Conservation (phyloP, 2,329 filamentous ascomycete species). For the Diaporthe nobilis region DNA sequence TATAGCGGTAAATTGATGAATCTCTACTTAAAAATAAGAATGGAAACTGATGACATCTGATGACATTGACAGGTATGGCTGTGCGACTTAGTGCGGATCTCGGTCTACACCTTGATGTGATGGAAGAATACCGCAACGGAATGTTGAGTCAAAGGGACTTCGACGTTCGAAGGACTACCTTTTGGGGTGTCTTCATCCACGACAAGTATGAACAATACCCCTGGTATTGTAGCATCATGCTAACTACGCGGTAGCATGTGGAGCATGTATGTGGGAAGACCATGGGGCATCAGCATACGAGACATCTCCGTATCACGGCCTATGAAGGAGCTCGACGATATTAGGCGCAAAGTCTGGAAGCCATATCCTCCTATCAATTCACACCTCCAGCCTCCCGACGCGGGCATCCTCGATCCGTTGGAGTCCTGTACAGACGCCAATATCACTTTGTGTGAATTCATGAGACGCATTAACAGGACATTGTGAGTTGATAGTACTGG, state of each 20-base stretch:
- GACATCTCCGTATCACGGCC: constrained; percentile 12
- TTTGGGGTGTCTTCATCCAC: constrained; percentile 12
- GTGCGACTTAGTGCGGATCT: constrained; percentile 6
- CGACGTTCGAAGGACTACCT: constrained; percentile 3
- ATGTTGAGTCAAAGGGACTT: constrained; percentile 20
- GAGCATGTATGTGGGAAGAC: constrained; percentile 19
- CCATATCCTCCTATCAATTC: background rate
- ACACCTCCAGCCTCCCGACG: background rate
- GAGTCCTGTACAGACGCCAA: constrained; percentile 18
- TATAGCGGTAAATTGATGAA: background rate
- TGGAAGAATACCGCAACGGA: constrained; percentile 7
- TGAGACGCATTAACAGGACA: constrained; percentile 6
- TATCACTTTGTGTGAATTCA: background rate
- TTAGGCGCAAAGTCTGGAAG: constrained; percentile 2
- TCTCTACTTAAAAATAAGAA: rapidly evolving
- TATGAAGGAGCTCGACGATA: constrained; percentile 6
- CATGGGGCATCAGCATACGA: constrained; percentile 11
- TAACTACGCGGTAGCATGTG: background rate
- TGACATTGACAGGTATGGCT: background rate
- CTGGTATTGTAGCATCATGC: background rate
- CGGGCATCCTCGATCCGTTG: background rate
- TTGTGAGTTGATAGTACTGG: background rate
- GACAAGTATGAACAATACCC: background rate
- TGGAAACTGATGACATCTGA: background rate
- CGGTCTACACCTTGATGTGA: constrained; percentile 7